Base-by-base conservation (phyloP, 257 asterid species). In the Paraleonurus japonicus region DNA sequence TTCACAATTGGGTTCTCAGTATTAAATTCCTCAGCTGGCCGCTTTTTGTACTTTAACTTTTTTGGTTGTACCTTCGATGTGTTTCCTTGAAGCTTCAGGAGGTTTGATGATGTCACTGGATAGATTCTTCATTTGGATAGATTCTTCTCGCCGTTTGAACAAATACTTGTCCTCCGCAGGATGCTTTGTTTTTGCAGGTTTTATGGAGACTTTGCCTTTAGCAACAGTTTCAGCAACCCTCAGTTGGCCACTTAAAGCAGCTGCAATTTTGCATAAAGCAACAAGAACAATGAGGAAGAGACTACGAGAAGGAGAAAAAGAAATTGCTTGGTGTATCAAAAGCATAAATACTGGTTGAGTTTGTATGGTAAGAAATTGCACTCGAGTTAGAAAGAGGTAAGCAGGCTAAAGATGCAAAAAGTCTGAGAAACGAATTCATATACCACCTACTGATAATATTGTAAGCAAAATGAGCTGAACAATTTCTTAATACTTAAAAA, bases 131-230 rank as follows among this genome's bases (percentile, higher is more conserved):
- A 68, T 24, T 43, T 76, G 79, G 54, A 45, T 48, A 47, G 84
- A 65, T 74, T 89, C 97, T 39, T 92, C 96, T 72, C 95, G 84
- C 69, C 91, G 71, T 53, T 78, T 80, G 19, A 76, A 59, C 39
- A 80, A 61, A 76, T 80, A 85, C 33, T 69, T 82, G 67, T 85
- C 85, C 64, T 84, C 85, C 57, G 61, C 33, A 66, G 74, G 83
- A 68, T 48, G 82, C 76, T 78, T 81, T 54, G 76, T 35, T 71
- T 80, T 84, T 20, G 74, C 27, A 61, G 76, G 33, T 70, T 80
- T 77, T n/a, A 24, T 47, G 23, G 74, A 48, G 54, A n/a, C 45
- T 39, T 83, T 80, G 66, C 79, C 65, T 70, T 84, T 78, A 22
- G 83, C 83, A 69, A 65, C 81, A 37, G 82, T 68, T 78, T 86